phyloP scores from a whole-genome alignment of 2,329 filamentous ascomycete genomes.

The Paecilomyces dactylethromorphus region DNA sequence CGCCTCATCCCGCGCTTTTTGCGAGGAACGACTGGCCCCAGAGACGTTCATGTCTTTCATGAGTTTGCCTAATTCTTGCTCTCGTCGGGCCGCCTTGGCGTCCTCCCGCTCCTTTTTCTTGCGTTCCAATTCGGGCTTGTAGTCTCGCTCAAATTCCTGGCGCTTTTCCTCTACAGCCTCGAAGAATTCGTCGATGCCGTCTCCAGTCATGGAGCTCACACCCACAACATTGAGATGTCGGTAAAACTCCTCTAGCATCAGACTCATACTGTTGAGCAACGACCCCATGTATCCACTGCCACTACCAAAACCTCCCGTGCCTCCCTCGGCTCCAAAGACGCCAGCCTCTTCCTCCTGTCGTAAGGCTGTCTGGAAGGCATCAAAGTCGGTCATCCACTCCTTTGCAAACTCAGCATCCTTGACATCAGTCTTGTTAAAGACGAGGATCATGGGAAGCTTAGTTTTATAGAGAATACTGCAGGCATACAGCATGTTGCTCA shows the following conservation, averaged over 20 bases:
- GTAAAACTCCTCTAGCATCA: slow-evolving; percentile 97
- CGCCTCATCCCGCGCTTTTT: slow-evolving; percentile 21
- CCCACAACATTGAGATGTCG: slow-evolving; percentile 86
- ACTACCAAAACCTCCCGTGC: slow-evolving; percentile 52
- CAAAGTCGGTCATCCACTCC: slow-evolving; percentile 99
- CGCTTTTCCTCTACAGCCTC: slow-evolving; percentile 79
- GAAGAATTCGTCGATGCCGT: slow-evolving; percentile 91
- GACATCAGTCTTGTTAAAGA: slow-evolving; percentile 98
- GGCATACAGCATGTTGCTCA: slow-evolving; percentile 99
- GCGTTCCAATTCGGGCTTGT: slow-evolving; percentile 83
- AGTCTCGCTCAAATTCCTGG: slow-evolving; percentile 81
- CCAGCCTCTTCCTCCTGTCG: slow-evolving; percentile 72
- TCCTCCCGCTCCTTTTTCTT: slow-evolving; percentile 69
- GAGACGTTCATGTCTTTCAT: slow-evolving; percentile 84
- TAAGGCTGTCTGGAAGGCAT: slow-evolving; percentile 84
- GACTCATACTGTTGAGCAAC: slow-evolving; percentile 92
- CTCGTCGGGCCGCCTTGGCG: slow-evolving; percentile 62
- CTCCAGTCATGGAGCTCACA: slow-evolving; percentile 87
- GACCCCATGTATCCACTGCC: slow-evolving; percentile 96
- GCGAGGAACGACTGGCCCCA: slow-evolving; percentile 23
- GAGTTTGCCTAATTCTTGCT: slow-evolving; percentile 81
- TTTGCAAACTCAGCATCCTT: slow-evolving; percentile 86
- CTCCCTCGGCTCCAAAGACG: slow-evolving; percentile 65
- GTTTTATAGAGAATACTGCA: slow-evolving; percentile 99
- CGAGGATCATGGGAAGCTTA: slow-evolving; percentile 94